These are phyloP conservation scores for Geotrichum bryndzae DNA, from an alignment of 1,139 yeast species.

Conservation along the genomic window DNA sequence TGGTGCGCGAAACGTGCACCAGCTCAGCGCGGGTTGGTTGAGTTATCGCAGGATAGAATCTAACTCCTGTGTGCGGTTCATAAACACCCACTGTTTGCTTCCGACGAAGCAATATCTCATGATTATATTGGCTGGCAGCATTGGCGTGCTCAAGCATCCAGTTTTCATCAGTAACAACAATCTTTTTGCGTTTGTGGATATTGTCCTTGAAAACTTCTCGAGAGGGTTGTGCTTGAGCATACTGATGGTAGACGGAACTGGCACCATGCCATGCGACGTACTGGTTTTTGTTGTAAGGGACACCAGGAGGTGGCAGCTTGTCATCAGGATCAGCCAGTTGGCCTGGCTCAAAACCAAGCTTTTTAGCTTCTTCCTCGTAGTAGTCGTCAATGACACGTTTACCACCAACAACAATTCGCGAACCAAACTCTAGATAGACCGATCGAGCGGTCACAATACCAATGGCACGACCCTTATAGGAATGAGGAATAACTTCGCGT, in stretches of 20 bases:
- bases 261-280: constrained; percentile 52
- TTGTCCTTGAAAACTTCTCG: constrained; percentile 16
- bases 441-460: constrained; percentile 89
- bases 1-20: constrained; percentile 31
- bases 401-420: constrained; percentile 74
- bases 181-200: constrained; percentile 33
- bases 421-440: constrained; percentile 88
- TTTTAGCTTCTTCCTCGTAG: constrained; percentile 69
- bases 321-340: constrained; percentile 75
- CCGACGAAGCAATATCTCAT: constrained; percentile 55
- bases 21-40: constrained; percentile 55
- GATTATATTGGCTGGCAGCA: constrained; percentile 66
- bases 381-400: constrained; percentile 80
- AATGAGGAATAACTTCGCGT: constrained; percentile 77
- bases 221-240: constrained; percentile 39
- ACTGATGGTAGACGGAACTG: constrained; percentile 39
- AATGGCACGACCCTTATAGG: constrained; percentile 85
- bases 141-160: constrained; percentile 86
- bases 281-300: constrained; percentile 44
- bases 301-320: constrained; percentile 39
- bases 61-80: constrained; percentile 78
- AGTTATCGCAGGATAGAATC: constrained; percentile 64
- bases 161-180: constrained; percentile 54
- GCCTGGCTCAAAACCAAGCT: constrained; percentile 70
- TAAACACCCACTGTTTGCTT: constrained; percentile 54